phyloP scores from a whole-genome alignment of 1,284 basidiomycete species.

The Puccinia triticina region DNA sequence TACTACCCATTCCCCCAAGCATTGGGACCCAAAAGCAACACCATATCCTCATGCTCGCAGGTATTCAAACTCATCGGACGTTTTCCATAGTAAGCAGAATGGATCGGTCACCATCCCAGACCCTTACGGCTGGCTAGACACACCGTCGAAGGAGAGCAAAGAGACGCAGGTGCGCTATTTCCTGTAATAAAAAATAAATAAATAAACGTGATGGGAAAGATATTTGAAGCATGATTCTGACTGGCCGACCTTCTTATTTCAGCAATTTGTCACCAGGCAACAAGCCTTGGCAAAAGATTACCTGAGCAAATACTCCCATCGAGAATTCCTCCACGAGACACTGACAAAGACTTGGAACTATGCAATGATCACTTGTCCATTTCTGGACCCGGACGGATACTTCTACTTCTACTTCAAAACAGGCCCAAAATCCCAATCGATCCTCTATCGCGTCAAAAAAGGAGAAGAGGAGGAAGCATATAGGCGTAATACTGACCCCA shows the following conservation, averaged over 20 bases:
- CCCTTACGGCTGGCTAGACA: constrained; percentile 76
- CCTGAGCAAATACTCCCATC: constrained; percentile 69
- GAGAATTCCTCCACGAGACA: constrained; percentile 66
- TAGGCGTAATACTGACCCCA: constrained; percentile 62
- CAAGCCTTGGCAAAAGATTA: constrained; percentile 68
- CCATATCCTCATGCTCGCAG: constrained; percentile 69
- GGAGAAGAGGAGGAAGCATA: constrained; percentile 64
- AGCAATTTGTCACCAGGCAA: constrained; percentile 69
- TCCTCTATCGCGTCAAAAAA: constrained; percentile 69
- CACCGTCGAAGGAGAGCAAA: constrained; percentile 17
- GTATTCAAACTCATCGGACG: constrained; percentile 64
- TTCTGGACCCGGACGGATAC: constrained; percentile 68
- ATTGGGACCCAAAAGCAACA: constrained; percentile 34
- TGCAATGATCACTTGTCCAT: constrained; percentile 65
- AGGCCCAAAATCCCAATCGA: constrained; percentile 60
- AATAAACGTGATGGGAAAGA: constrained; percentile 59
- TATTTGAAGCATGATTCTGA: constrained; percentile 7
- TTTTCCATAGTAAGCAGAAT: constrained; percentile 71
- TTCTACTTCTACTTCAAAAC: constrained; percentile 67
- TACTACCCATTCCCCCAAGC: constrained; percentile 56
- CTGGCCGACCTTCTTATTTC: neutral
- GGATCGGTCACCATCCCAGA: constrained; percentile 68
- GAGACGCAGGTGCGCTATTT: constrained; percentile 29
- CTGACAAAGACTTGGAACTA: constrained; percentile 72
- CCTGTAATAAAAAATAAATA: neutral